phyloP scores from a whole-genome alignment of 2,329 filamentous ascomycete species.

The Ophiostoma ips region DNA sequence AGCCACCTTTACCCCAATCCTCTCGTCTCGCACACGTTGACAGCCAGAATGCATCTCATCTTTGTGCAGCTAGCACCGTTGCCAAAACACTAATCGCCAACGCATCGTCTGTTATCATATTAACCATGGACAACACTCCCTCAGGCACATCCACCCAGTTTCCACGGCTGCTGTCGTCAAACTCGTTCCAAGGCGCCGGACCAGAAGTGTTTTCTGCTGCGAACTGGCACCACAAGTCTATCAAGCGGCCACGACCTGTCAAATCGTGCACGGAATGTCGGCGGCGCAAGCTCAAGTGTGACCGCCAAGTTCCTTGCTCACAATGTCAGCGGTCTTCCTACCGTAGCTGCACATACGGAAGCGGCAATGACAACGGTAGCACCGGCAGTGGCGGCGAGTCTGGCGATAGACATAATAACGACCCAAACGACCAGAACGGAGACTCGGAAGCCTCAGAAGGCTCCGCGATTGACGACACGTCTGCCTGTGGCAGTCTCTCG shows the following conservation, averaged over 20 bases:
- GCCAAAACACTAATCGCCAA: no score
- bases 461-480: conserved; percentile 13
- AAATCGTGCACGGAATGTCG: conserved; percentile 44
- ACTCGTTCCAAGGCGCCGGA: conserved; percentile 1
- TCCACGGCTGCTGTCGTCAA: conserved; percentile 1
- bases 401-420: conserved; percentile 17
- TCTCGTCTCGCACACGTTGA: no score
- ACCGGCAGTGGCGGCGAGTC: conserved; percentile 19
- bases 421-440: conserved; percentile 35
- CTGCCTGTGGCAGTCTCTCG: conserved; percentile 2
- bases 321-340: conserved; percentile 42
- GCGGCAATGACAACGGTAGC: conserved; percentile 31
- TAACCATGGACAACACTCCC: conserved; percentile 3
- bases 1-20: no score
- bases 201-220: conserved; percentile 13
- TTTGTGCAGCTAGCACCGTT: no score
- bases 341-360: conserved; percentile 35
- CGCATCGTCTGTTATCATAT: conserved; percentile 1
- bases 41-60: no score
- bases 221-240: conserved; percentile 20
- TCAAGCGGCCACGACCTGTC: conserved; percentile 39
- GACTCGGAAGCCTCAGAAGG: conserved; percentile 20
- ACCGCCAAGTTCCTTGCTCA: conserved; percentile 40
- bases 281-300: conserved; percentile 43
- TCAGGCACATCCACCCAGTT: background rate